Base-by-base conservation (phyloP, 306 rosid genomes). In the Boehmeria nivea region DNA sequence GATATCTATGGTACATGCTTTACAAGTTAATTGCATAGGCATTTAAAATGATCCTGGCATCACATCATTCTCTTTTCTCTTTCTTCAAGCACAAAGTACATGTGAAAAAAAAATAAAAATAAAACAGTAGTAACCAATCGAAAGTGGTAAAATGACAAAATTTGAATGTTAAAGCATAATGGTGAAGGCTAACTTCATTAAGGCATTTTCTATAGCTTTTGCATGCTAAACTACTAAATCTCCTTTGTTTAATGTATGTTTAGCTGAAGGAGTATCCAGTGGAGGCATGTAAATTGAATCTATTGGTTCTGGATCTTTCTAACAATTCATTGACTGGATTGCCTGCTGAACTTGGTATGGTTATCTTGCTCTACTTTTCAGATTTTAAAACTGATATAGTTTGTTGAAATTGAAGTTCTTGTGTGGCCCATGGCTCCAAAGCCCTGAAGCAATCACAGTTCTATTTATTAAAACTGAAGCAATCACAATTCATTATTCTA, bases 241-340 rank as follows among this genome's bases (percentile, higher is more conserved):
- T 47, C 25, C 26, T 45, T 26, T 40, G 27, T 27, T 57, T 50
- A 37, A 7, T 57, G 10, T 17, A 14, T 40, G 17, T 40, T 4
- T 40, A 90, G 98, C 63, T 90, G 81, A 90, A 87, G 70, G 95
- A 84, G 54, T 90, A 80, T 67, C 98, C 94, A 17, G 91, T 82
- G 63, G 94, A 87, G 76, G 98, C 95, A 49, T 90, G 98, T 76
- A 80, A 78, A 57, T 64, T 90, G 80, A 79, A 27, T 63, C 85
- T 90, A 37, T 74, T 74, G 23, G 78, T 87, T 43, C 71, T 90
- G 64, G 82, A 90, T 76, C 94, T 90, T 69, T 90, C 98, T 61
- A 87, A 90, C 72, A 90, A 90, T 75, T 87, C 98, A 68, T 62
- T 90, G 79, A 78, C 82, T 68, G 94, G 98, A 68, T 71, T 90